A percentile compares a stretch with the other conserved stretches of the same genome.
Conservation (phyloP, 2,329 filamentous ascomycete genomes). For the Pyrenophora tritici-repentis region DNA sequence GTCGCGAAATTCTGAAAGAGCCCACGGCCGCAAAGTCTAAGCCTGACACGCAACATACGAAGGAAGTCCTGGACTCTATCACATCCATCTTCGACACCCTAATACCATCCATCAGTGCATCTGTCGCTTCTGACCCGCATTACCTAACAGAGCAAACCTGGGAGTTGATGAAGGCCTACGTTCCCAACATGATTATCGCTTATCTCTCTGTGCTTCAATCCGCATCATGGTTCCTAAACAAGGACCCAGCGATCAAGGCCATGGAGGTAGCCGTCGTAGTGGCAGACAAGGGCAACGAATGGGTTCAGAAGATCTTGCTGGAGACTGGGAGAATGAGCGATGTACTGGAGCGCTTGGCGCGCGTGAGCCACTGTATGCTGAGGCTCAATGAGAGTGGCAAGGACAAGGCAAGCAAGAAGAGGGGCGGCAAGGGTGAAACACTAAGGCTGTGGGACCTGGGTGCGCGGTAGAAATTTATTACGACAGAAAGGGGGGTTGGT, state of each 20-base stretch:
- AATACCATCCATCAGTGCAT: slow-evolving; percentile 33
- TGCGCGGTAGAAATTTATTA: slow-evolving; percentile 12
- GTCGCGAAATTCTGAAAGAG: slow-evolving; percentile 19
- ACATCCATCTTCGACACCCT: slow-evolving; percentile 44
- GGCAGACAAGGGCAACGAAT: slow-evolving; percentile 53
- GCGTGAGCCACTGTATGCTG: slow-evolving; percentile 73
- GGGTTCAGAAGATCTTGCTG: slow-evolving; percentile 47
- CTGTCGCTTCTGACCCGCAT: slow-evolving; percentile 4
- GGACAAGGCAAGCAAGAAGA: slow-evolving; percentile 49
- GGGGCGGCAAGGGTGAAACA: slow-evolving; percentile 50
- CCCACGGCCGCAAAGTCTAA: slow-evolving; percentile 15
- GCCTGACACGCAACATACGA: slow-evolving; percentile 39
- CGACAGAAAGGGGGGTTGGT: background rate
- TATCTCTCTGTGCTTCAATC: slow-evolving; percentile 83
- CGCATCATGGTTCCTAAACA: slow-evolving; percentile 72
- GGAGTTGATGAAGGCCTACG: slow-evolving; percentile 73
- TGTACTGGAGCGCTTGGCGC: slow-evolving; percentile 66
- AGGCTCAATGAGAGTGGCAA: slow-evolving; percentile 52
- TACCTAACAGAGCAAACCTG: slow-evolving; percentile 26
- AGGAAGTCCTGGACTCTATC: slow-evolving; percentile 48
- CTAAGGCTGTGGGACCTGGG: slow-evolving; percentile 52
- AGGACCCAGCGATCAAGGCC: slow-evolving; percentile 77
- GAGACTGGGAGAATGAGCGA: slow-evolving; percentile 52
- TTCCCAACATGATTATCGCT: slow-evolving; percentile 83
- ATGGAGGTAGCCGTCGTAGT: slow-evolving; percentile 83